Evolutionary conservation across 768 basidiomycete genomes (phyloP), one percentile per base, ranked within the genome.

Genomic region (Lentinula detonsa): DNA sequence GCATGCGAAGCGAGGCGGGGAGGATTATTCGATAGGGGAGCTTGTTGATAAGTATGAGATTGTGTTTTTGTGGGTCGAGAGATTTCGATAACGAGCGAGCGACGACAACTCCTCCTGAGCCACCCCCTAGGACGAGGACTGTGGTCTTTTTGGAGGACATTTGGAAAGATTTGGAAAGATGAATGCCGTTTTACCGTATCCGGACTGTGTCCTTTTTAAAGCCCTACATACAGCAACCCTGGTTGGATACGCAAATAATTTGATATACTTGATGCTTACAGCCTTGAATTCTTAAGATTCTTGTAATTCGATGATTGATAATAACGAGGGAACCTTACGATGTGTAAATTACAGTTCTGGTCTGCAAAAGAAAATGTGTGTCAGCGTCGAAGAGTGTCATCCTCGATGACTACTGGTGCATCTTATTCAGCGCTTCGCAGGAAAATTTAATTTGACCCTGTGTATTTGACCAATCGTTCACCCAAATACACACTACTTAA

Each of bases 121-220:
- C 87, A 33, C 84, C 88, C 43, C 85, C 84, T 57, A 87, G 71
- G 64, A 88, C 72, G 37, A 87, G 74, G 64, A 76, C 63, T 18
- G 21, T 43, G 45, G 2, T 52, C 34, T 60, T 60, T 9, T 42
- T 28, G 4, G 54, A n/a, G 9, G 54, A 40, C 54, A 56, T 56
- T 56, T 33, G 1, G 50, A 34, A 23, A 46, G 45, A 56, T 56
- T 56, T 33, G 1, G 50, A 34, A 23, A 46, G 45, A 46, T 46
- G 45, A n/a, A 1, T n/a, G 42, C 2, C 42, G 42, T 43, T 43
- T 46, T 21, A 23, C 45, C 45, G 45, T 1, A 21, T 6, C 8
- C 45, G 7, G 45, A 46, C 45, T 21, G 15, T 46, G 21, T 18
- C 45, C 16, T 43, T 43, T 43, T 15, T 43, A 43, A 43, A n/a